These are phyloP conservation scores for Huntiella savannae DNA, from an alignment of 2,329 filamentous ascomycete species.

Conservation along the genomic window DNA sequence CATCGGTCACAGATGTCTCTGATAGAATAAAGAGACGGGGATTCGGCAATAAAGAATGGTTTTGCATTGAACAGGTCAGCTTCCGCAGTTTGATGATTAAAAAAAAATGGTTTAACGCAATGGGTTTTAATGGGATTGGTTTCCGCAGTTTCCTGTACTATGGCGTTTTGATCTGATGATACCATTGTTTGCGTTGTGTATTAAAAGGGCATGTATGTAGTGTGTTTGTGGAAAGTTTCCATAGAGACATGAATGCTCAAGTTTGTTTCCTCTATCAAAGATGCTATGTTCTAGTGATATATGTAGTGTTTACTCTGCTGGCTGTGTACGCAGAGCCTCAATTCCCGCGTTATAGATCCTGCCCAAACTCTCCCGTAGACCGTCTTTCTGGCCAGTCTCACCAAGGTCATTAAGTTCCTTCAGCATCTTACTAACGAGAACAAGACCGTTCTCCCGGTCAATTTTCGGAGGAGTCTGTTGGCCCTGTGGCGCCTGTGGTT, in stretches of 20 bases:
- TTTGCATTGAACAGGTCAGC: conserved; percentile 14
- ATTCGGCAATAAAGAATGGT: conserved; percentile 17
- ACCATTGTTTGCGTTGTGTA: conserved; percentile 2
- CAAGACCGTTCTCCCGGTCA: conserved; percentile 42
- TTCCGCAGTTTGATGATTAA: conserved; percentile 7
- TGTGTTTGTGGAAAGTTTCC: neutral
- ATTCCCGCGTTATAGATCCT: conserved; percentile 32
- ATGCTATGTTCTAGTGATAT: no score
- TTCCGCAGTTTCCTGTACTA: conserved; percentile 19
- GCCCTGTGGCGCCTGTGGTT: conserved; percentile 6
- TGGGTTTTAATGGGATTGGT: conserved; percentile 20
- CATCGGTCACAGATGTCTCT: conserved; percentile 10
- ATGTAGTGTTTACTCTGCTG: no score
- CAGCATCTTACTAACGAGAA: conserved; percentile 36
- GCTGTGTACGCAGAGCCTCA: conserved; percentile 20
- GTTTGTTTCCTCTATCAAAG: neutral
- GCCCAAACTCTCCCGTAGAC: conserved; percentile 22
- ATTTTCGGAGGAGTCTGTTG: neutral
- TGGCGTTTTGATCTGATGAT: conserved; percentile 11
- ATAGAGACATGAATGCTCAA: conserved; percentile 2
- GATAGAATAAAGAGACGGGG: conserved; percentile 11
- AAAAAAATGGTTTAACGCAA: conserved; percentile 11
- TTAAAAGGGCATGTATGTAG: no score
- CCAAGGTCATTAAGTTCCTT: conserved; percentile 20
- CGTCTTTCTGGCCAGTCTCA: neutral